phyloP scores from a whole-genome alignment of 306 rosid species.

The Datisca glomerata region DNA sequence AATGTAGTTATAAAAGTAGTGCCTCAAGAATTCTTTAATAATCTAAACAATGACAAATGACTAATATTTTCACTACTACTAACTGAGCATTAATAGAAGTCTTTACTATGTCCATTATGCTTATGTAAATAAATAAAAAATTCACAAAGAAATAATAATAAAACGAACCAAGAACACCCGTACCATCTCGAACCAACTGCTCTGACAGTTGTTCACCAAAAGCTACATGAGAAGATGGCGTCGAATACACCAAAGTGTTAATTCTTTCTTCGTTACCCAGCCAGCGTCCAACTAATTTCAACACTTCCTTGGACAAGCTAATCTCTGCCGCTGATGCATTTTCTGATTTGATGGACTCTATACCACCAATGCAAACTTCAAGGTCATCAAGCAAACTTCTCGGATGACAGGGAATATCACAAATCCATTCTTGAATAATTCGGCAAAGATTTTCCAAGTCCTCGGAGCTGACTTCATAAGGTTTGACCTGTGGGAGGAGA shows the following conservation, averaged over 20 bases:
- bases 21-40: too few species aligned
- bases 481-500: conserved; percentile 54
- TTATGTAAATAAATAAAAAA: too few species aligned
- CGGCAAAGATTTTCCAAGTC: conserved; percentile 65
- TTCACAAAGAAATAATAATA: not conserved
- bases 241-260: conserved; percentile 33
- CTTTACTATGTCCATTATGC: too few species aligned
- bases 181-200: conserved; percentile 86
- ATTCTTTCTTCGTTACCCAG: conserved; percentile 86
- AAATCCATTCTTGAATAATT: conserved; percentile 45
- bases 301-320: conserved; percentile 69
- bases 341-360: conserved; percentile 43
- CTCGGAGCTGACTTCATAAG: conserved; percentile 61
- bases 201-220: conserved; percentile 64
- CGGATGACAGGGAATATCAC: conserved; percentile 55
- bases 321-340: conserved; percentile 59
- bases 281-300: conserved; percentile 60
- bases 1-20: too few species aligned
- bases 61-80: too few species aligned
- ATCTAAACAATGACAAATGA: too few species aligned
- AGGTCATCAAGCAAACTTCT: conserved; percentile 77
- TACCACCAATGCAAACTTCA: conserved; percentile 78
- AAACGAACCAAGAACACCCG: conserved; percentile 13
- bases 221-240: conserved; percentile 43
- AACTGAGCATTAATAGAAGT: too few species aligned